A percentile compares a stretch with the other conserved stretches of the same genome.
Evolutionary conservation across 2,329 filamentous ascomycete species (phyloP).

Genomic region (Parastagonospora nodorum): DNA sequence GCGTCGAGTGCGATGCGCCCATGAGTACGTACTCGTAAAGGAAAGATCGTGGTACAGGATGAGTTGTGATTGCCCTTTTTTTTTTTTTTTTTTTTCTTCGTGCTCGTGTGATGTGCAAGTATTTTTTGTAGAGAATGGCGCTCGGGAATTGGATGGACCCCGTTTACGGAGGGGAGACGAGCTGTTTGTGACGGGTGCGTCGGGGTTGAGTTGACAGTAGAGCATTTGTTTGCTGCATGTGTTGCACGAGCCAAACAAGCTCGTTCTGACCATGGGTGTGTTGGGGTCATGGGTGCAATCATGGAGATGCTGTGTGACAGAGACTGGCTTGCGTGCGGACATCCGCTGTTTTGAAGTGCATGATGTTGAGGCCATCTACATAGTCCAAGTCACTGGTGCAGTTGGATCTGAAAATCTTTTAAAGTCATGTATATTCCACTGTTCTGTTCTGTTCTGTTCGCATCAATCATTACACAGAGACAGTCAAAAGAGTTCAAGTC

Average conservation of each 20-base stretch:
- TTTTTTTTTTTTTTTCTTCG: not conserved
- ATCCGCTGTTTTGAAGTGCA: not conserved
- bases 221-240: not conserved
- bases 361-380: too few relatives aligned
- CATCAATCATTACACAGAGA: constrained; percentile 36
- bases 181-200: not conserved
- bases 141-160: too few relatives aligned
- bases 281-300: not conserved
- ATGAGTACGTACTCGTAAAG: constrained; percentile 19
- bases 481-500: constrained; percentile 10
- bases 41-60: not conserved
- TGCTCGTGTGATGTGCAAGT: too few relatives aligned
- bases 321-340: not conserved
- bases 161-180: too few relatives aligned
- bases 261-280: not conserved
- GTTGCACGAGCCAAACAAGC: not conserved
- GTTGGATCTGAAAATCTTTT: constrained; percentile 6
- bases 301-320: not conserved
- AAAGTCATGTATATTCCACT: constrained; percentile 19
- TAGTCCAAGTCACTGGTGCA: too few relatives aligned
- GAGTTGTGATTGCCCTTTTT: not conserved
- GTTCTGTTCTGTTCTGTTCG: constrained; percentile 9
- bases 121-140: too few relatives aligned
- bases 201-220: not conserved
- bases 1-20: constrained; percentile 27